These are phyloP conservation scores for Penicillium janthinellum DNA, from an alignment of 2,329 filamentous ascomycete species.

Conservation along the genomic window DNA sequence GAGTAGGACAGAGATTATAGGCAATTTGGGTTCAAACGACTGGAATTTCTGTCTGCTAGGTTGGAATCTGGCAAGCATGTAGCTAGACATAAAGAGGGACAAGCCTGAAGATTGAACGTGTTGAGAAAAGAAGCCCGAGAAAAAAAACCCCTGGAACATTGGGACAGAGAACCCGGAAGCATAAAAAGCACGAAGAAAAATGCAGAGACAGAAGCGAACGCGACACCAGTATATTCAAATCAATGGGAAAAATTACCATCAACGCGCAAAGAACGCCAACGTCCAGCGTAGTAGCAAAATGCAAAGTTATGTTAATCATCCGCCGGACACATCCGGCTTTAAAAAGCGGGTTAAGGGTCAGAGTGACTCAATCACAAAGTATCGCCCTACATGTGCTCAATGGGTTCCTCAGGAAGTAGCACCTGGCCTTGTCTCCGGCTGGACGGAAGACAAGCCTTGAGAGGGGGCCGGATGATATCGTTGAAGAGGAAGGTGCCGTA, in stretches of 20 bases:
- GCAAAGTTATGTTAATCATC: not conserved
- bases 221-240: not conserved
- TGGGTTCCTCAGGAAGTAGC: conserved; percentile 77
- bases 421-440: conserved; percentile 55
- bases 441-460: conserved; percentile 65
- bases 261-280: not conserved
- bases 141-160: not conserved
- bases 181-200: not conserved
- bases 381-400: conserved; percentile 63
- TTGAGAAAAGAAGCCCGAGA: not conserved
- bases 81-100: not conserved
- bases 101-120: not conserved
- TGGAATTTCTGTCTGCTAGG: not conserved
- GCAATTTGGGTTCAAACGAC: not conserved
- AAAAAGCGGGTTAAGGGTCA: not conserved
- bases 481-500: conserved; percentile 98
- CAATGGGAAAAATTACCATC: not conserved
- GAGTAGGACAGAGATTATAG: not conserved
- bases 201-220: not conserved
- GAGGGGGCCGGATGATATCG: conserved; percentile 81
- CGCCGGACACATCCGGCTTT: not conserved
- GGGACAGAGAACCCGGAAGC: too few relatives aligned
- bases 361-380: not conserved
- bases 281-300: not conserved
- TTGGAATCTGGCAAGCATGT: not conserved